These are phyloP conservation scores for Starmerella sp. DNA, from an alignment of 805 yeast genomes.

Conservation along the genomic window DNA sequence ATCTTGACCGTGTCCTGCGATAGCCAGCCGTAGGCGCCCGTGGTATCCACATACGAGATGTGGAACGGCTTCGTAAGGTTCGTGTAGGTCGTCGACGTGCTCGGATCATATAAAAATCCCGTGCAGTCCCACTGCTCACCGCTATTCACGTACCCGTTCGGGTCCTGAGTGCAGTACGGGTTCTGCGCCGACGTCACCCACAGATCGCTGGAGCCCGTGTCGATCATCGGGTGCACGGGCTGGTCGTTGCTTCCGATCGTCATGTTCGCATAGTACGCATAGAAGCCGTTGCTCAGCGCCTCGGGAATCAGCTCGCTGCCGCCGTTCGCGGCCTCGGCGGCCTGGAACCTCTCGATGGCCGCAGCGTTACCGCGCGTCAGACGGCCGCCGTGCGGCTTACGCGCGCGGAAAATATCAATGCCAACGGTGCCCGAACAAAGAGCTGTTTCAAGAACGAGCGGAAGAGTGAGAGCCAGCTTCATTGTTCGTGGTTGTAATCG, in stretches of 20 bases:
- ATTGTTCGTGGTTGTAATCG: neutral
- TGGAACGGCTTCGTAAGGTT: conserved; percentile 25
- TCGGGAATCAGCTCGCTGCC: conserved; percentile 3
- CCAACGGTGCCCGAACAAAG: conserved; percentile 5
- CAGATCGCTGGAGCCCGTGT: conserved; percentile 61
- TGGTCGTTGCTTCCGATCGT: conserved; percentile 48
- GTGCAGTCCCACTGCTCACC: conserved; percentile 21
- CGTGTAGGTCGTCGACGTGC: conserved; percentile 22
- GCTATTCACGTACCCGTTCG: neutral
- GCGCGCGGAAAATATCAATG: conserved; percentile 4
- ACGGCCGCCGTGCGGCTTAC: neutral
- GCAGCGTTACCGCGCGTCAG: neutral
- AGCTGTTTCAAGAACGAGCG: neutral
- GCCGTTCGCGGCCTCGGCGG: neutral
- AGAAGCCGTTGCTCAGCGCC: conserved; percentile 22
- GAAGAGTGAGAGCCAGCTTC: neutral
- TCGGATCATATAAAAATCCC: conserved; percentile 21
- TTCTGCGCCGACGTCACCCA: conserved; percentile 37
- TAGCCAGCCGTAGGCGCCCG: conserved; percentile 40
- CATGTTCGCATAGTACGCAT: conserved; percentile 26
- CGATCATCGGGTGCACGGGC: conserved; percentile 42
- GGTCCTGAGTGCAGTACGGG: conserved; percentile 9
- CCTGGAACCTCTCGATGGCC: neutral
- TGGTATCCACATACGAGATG: conserved; percentile 36
- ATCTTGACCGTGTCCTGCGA: conserved; percentile 47